Evolutionary conservation across 1,139 yeast species (phyloP).

Genomic region (Pneumocystis carinii): DNA sequence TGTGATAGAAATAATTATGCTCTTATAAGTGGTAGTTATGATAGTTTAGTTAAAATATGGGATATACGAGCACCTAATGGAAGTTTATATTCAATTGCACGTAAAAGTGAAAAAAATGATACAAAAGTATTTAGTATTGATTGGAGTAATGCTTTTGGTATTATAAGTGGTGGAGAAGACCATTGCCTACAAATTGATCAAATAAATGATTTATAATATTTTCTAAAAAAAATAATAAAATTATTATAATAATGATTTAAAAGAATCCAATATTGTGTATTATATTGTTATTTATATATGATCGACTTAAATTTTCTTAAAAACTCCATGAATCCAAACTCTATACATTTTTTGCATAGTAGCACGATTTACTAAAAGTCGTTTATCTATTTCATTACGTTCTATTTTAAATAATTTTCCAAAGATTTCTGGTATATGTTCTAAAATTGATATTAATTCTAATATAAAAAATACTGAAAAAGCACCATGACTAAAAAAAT

Average conservation of each 20-base stretch:
- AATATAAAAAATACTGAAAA: constrained; percentile 60
- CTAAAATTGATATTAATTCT: not conserved
- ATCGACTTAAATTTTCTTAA: constrained; percentile 25
- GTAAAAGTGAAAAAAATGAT: constrained; percentile 28
- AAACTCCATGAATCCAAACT: constrained; percentile 91
- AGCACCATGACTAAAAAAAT: constrained; percentile 51
- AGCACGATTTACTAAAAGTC: constrained; percentile 81
- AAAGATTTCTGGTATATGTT: constrained; percentile 26
- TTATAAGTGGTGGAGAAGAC: constrained; percentile 87
- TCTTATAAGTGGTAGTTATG: constrained; percentile 84
- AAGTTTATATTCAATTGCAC: constrained; percentile 26
- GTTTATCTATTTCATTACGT: constrained; percentile 76
- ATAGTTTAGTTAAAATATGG: constrained; percentile 92
- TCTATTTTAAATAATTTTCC: constrained; percentile 44
- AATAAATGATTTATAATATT: not conserved
- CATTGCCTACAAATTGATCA: constrained; percentile 73
- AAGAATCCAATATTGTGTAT: not conserved
- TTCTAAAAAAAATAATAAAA: not conserved
- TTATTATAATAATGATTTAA: not conserved
- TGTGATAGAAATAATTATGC: constrained; percentile 64
- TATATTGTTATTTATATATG: not conserved
- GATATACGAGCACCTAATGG: constrained; percentile 69
- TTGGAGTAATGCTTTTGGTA: constrained; percentile 70
- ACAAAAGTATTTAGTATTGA: constrained; percentile 56
- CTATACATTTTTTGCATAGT: constrained; percentile 89